Percentiles rank a stretch among this genome's conserved stretches.
These are phyloP conservation scores for Erythrobasidium yunnanense DNA, from an alignment of 768 basidiomycete species.

Conservation along the genomic window DNA sequence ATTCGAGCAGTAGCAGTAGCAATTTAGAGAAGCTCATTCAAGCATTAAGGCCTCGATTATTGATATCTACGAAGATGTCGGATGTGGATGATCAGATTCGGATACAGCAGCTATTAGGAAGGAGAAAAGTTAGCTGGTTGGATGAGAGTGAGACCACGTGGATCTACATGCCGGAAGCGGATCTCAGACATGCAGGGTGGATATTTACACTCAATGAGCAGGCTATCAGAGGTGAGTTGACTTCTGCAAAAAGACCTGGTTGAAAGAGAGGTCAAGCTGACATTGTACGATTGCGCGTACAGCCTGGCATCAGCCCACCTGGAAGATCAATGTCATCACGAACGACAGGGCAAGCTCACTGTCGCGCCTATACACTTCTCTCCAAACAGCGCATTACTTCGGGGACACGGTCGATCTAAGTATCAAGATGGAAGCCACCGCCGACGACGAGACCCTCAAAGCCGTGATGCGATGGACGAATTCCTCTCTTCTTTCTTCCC, in stretches of 20 bases:
- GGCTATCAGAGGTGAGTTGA: constrained; percentile 52
- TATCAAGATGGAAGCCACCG: constrained; percentile 65
- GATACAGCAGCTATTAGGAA: neutral
- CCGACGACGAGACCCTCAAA: constrained; percentile 49
- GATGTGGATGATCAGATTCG: neutral
- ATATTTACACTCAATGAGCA: constrained; percentile 51
- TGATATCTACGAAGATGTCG: neutral
- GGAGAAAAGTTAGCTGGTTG: neutral
- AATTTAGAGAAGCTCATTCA: neutral
- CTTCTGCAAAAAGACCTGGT: too few relatives aligned
- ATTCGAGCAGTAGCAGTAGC: neutral
- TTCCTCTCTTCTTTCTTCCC: constrained; percentile 48
- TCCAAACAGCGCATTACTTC: constrained; percentile 53
- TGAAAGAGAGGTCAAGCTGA: too few relatives aligned
- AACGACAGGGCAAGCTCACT: constrained; percentile 64
- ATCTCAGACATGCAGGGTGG: constrained; percentile 53
- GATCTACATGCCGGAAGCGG: constrained; percentile 37
- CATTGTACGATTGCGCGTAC: too few relatives aligned
- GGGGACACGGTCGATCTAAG: constrained; percentile 58
- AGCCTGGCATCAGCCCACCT: constrained; percentile 65
- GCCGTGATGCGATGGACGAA: constrained; percentile 24
- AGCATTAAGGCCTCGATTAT: neutral
- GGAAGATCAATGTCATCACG: constrained; percentile 66
- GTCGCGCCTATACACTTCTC: constrained; percentile 54
- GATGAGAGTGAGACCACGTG: constrained; percentile 8